Percentiles rank a stretch among this genome's conserved stretches.
phyloP scores from a whole-genome alignment of 2,329 filamentous ascomycete species.

The Periconia sp. region DNA sequence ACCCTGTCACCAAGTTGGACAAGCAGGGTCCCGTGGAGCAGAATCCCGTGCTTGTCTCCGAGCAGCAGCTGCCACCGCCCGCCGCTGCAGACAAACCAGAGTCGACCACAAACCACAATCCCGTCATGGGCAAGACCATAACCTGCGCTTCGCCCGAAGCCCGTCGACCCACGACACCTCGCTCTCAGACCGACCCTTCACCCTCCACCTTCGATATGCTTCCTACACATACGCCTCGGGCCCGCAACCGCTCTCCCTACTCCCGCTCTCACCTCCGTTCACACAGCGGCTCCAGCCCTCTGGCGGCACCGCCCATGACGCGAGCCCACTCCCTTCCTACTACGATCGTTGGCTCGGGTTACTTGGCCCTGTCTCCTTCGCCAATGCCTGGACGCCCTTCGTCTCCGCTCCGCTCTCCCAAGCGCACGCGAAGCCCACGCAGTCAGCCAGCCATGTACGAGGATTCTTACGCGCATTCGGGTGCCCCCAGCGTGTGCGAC shows the following conservation, averaged over 20 bases:
- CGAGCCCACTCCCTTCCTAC: conserved; percentile 52
- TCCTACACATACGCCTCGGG: conserved; percentile 31
- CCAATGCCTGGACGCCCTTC: conserved; percentile 35
- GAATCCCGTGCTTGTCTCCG: background rate
- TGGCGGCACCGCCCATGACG: conserved; percentile 49
- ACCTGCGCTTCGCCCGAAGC: conserved; percentile 27
- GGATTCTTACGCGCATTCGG: conserved; percentile 27
- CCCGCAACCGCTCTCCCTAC: conserved; percentile 52
- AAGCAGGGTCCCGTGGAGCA: background rate
- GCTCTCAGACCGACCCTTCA: conserved; percentile 44
- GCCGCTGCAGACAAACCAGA: background rate
- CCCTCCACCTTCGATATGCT: conserved; percentile 25
- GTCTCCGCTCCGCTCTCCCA: conserved; percentile 47
- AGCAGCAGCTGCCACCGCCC: background rate
- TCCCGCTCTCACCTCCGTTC: conserved; percentile 50
- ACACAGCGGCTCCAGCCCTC: conserved; percentile 44
- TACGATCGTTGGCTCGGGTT: conserved; percentile 37
- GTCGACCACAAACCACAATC: background rate
- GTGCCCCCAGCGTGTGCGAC: conserved; percentile 41
- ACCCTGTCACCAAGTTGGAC: background rate
- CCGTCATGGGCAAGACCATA: conserved; percentile 25
- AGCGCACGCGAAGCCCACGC: conserved; percentile 44
- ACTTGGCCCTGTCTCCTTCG: conserved; percentile 38
- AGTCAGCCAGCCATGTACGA: conserved; percentile 22
- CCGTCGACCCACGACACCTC: conserved; percentile 38